Percentiles rank a stretch among this genome's conserved stretches.
Conservation (phyloP, 768 basidiomycete genomes). For the Sarcomyxa edulis region DNA sequence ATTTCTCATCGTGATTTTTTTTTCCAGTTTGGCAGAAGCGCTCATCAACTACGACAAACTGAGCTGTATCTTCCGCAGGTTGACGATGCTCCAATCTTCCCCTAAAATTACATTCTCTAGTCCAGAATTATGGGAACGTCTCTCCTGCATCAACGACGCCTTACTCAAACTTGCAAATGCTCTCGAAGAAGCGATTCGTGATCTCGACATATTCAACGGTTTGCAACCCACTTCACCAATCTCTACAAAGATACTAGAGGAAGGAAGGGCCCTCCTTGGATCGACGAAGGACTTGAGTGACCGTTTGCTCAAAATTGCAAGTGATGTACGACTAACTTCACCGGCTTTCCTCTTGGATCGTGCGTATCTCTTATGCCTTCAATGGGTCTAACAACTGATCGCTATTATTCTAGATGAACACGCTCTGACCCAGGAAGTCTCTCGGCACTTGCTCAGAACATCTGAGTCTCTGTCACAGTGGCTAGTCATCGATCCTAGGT, state of each 20-base stretch:
- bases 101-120: constrained; percentile 18
- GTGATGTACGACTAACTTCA: constrained; percentile 18
- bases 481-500: constrained; percentile 18
- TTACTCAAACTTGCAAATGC: constrained; percentile 27
- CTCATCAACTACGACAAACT: constrained; percentile 19
- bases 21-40: constrained; percentile 23
- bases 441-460: constrained; percentile 14
- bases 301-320: constrained; percentile 11
- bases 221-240: constrained; percentile 20
- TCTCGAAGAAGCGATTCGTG: constrained; percentile 31
- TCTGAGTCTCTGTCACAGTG: constrained; percentile 17
- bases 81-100: constrained; percentile 18
- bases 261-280: constrained; percentile 16
- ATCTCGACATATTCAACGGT: constrained; percentile 24
- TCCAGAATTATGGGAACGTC: constrained; percentile 11
- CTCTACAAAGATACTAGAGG: constrained; percentile 19
- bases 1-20: constrained; percentile 6
- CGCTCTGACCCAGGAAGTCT: constrained; percentile 20
- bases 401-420: constrained; percentile 29
- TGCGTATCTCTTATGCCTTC: constrained; percentile 13
- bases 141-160: constrained; percentile 17
- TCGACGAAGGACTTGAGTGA: constrained; percentile 22
- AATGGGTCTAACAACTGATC: neutral
- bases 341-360: constrained; percentile 31
- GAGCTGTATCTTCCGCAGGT: constrained; percentile 18